Evolutionary conservation across 2,329 filamentous ascomycete species (phyloP).

Genomic region (Colletotrichum australisinense): DNA sequence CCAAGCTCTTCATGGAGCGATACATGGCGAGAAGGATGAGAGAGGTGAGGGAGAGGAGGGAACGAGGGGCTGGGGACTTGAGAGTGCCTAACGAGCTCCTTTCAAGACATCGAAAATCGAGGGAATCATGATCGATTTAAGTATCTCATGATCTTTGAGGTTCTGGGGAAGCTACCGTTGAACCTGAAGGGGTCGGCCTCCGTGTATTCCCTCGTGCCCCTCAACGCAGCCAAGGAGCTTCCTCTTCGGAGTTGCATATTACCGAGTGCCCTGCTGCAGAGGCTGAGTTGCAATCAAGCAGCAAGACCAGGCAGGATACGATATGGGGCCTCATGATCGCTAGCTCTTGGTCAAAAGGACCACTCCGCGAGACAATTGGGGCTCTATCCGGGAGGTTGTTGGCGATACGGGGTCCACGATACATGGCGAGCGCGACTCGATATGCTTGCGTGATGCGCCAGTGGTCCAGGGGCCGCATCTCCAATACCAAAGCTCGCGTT

Average conservation of each 20-base stretch:
- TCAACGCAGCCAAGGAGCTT: slow-evolving; percentile 8
- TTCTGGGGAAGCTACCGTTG: background rate
- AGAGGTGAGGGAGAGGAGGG: background rate
- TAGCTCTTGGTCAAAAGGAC: background rate
- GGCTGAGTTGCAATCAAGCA: background rate
- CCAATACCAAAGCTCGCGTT: background rate
- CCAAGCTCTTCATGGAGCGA: slow-evolving; percentile 46
- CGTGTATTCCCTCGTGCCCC: background rate
- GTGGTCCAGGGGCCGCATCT: background rate
- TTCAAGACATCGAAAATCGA: background rate
- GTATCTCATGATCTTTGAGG: background rate
- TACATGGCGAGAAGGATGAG: slow-evolving; percentile 15
- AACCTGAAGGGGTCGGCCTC: background rate
- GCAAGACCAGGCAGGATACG: background rate
- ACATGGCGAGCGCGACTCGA: background rate
- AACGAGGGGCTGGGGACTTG: slow-evolving; percentile 14
- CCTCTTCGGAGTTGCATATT: slow-evolving; percentile 16
- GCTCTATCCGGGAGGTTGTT: slow-evolving; percentile 12
- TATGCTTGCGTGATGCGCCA: slow-evolving; percentile 18
- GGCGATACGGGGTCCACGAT: slow-evolving; percentile 6
- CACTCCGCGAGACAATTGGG: background rate
- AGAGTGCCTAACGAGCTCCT: slow-evolving; percentile 22
- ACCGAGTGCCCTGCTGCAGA: background rate
- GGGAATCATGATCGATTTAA: slow-evolving; percentile 1
- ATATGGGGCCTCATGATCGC: background rate